These are phyloP conservation scores for Paratinospora sagittata DNA, from an alignment of 164 flowering plant species.

Conservation along the genomic window DNA sequence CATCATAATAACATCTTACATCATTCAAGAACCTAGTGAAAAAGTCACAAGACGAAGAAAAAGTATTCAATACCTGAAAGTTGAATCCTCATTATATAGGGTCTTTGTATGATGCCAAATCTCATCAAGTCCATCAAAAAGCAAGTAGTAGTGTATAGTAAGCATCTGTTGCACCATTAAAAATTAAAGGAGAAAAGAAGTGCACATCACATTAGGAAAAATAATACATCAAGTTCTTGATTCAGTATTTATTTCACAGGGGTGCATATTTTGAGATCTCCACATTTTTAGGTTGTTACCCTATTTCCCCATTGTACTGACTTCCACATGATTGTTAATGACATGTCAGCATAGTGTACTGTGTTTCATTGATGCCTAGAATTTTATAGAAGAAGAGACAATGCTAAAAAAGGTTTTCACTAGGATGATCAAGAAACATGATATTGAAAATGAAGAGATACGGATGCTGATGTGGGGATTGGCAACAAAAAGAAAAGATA, in stretches of 20 bases:
- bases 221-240: neutral
- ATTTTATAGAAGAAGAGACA: no score
- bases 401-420: no score
- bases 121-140: slow-evolving; percentile 89
- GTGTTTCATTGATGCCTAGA: no score
- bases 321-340: no score
- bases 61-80: slow-evolving; percentile 54
- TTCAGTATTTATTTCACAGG: neutral
- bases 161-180: slow-evolving; percentile 61
- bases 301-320: no score
- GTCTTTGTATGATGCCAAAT: slow-evolving; percentile 73
- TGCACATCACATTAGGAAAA: neutral
- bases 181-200: neutral
- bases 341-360: no score
- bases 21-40: neutral
- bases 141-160: slow-evolving; percentile 87
- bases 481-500: no score
- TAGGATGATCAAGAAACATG: no score
- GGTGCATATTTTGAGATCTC: neutral
- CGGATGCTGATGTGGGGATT: no score
- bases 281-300: neutral
- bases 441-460: no score
- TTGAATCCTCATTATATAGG: slow-evolving; percentile 59
- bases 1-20: neutral
- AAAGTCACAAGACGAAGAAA: neutral